Conservation (phyloP, 2,329 filamentous ascomycete genomes). For the Daldinia sp. region DNA sequence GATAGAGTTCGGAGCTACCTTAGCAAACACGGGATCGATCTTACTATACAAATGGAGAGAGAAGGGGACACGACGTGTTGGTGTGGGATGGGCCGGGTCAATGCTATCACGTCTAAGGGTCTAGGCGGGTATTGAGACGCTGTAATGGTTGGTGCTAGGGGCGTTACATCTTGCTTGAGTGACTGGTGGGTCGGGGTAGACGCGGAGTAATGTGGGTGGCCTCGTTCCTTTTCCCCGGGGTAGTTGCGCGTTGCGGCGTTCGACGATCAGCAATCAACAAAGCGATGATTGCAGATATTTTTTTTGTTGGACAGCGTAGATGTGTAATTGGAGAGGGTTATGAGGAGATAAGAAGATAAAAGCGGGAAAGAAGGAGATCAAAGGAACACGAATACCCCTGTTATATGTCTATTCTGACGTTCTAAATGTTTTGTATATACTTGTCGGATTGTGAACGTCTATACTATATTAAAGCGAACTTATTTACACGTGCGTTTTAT, state of each 20-base stretch:
- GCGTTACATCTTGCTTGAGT: slow-evolving; percentile 2
- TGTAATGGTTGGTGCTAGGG: slow-evolving; percentile 1
- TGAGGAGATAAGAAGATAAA: not conserved
- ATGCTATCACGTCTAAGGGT: slow-evolving; percentile 45
- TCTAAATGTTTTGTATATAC: slow-evolving; percentile 30
- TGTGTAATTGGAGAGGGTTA: slow-evolving; percentile 12
- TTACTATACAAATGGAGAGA: slow-evolving; percentile 86
- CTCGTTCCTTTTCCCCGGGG: not conserved
- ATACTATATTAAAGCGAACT: not conserved
- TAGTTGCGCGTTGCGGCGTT: not conserved
- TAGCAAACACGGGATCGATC: slow-evolving; percentile 75
- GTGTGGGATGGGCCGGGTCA: slow-evolving; percentile 58
- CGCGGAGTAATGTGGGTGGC: not conserved
- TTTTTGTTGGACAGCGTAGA: slow-evolving; percentile 17
- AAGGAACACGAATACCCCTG: slow-evolving; percentile 27
- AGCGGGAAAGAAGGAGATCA: slow-evolving; percentile 12
- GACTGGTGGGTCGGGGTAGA: not conserved
- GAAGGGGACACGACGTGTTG: slow-evolving; percentile 76
- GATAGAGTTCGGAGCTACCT: slow-evolving; percentile 79
- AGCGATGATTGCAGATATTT: too few species aligned
- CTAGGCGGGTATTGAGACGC: slow-evolving; percentile 38
- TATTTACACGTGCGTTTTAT: slow-evolving; percentile 3
- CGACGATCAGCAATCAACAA: slow-evolving; percentile 2
- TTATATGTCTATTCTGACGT: not conserved
- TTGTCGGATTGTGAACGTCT: slow-evolving; percentile 24